phyloP scores from a whole-genome alignment of 176 grass and related monocot genomes.

The Juncus inflexus region DNA sequence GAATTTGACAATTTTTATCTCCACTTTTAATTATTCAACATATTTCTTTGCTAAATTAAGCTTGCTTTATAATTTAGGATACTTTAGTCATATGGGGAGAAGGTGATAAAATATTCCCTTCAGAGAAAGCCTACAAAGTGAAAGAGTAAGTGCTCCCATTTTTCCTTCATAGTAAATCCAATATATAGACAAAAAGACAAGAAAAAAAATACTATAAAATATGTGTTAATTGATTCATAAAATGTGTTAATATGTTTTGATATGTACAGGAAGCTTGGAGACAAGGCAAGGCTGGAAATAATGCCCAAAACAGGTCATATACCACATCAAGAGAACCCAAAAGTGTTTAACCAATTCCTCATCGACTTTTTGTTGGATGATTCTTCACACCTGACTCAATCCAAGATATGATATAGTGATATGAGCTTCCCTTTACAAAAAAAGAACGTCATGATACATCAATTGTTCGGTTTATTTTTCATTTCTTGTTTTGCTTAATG shows the following conservation, averaged over 20 bases:
- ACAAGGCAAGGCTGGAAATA: conserved; percentile 57
- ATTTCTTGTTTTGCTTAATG: no score
- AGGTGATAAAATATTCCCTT: conserved; percentile 67
- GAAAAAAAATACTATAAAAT: neutral
- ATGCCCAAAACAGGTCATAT: conserved; percentile 60
- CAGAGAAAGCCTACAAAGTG: conserved; percentile 55
- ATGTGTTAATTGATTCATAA: neutral
- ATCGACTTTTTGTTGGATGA: conserved; percentile 43
- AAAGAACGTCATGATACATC: no score
- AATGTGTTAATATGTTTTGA: neutral
- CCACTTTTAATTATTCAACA: no score
- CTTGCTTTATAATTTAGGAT: conserved; percentile 30
- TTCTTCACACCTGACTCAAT: no score
- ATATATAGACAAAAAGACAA: neutral
- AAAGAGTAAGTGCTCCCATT: conserved; percentile 49
- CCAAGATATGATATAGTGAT: no score
- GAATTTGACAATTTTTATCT: no score
- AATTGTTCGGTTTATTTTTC: no score
- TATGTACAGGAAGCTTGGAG: conserved; percentile 49
- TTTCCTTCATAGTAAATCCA: conserved; percentile 1
- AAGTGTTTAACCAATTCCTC: conserved; percentile 47
- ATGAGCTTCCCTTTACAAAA: no score
- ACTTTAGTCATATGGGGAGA: conserved; percentile 83
- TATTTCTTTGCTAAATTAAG: no score
- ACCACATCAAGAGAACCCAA: conserved; percentile 58